Evolutionary conservation across 345 rosid species (phyloP), one percentile per base, ranked within the genome.

Genomic region (Lumnitzera racemosa): DNA sequence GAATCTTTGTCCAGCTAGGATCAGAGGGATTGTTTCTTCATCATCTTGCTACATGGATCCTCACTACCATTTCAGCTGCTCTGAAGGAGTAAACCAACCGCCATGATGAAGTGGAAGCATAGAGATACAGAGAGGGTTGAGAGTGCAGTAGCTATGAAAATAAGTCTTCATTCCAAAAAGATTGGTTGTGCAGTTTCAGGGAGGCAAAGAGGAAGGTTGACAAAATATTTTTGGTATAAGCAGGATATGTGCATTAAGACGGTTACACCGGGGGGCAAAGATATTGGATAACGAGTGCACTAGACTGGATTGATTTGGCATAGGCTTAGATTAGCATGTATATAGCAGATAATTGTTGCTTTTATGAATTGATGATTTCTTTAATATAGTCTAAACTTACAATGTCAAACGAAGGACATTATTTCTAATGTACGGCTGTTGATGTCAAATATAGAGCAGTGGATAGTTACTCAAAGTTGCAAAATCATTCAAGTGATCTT

Each of bases 11-110:
- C 97, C 97, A 46, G 56, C 63, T 49, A 82, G 63, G 63, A 55
- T 84, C 62, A 82, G 79, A 74, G 96, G 96, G 36, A 88, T 90
- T 1, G 88, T 84, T 66, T 70, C 79, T 51, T 76, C 91, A 4
- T 79, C 91, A 57, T 75, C 92, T 27, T 83, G 77, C 67, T 78
- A 78, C 59, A 74, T 81, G 49, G 82, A 85, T 29, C 94, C 96
- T 70, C 72, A 76, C 14, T 81, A 79, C 75, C 81, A 82, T 65
- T 85, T 82, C 67, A n/a, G n/a, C n/a, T 77, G 60, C 56, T 70
- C 75, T 53, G 80, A 83, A n/a, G 79, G 82, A 70, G 70, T 58
- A 55, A 75, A 62, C 63, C 71, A 67, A 61, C 72, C 74, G 4
- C 64, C 77, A 47, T 57, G 52, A 47, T 74, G 15, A 47, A 13